A percentile compares a stretch with the other conserved stretches of the same genome.
These are phyloP conservation scores for Kokia cookei DNA, from an alignment of 441 rosid genomes.

Conservation along the genomic window DNA sequence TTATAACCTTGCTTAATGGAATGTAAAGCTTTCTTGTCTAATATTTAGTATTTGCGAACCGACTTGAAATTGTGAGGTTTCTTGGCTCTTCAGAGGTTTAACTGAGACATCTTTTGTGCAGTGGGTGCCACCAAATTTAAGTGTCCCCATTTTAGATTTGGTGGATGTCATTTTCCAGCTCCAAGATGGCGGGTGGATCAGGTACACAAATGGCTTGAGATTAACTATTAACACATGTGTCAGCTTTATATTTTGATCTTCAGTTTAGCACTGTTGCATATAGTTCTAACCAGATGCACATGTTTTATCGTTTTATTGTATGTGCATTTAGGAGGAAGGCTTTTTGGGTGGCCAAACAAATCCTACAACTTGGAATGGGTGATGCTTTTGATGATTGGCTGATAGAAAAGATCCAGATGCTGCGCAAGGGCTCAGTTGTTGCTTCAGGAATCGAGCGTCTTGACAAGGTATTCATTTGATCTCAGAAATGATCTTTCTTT, in stretches of 20 bases:
- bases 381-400: constrained; percentile 99
- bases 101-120: constrained; percentile 28
- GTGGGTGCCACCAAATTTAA: constrained; percentile 99
- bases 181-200: constrained; percentile 99
- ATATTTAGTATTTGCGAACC: neutral
- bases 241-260: neutral
- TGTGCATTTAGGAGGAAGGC: constrained; percentile 71
- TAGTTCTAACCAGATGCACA: neutral
- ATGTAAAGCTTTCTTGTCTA: neutral
- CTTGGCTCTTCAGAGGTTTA: neutral
- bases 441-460: constrained; percentile 86
- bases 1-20: neutral
- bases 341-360: constrained; percentile 98
- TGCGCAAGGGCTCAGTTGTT: constrained; percentile 77
- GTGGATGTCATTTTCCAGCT: constrained; percentile 93
- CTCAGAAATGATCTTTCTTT: neutral
- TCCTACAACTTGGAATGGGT: constrained; percentile 98
- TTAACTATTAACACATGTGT: neutral
- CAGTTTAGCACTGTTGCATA: neutral
- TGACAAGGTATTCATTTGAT: constrained; percentile 60
- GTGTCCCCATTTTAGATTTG: constrained; percentile 74
- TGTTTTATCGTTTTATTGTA: neutral
- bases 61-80: constrained; percentile 1
- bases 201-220: constrained; percentile 38
- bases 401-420: constrained; percentile 84